Base-by-base conservation (phyloP, 2,329 filamentous ascomycete genomes). In the Diaporthe vaccinii region DNA sequence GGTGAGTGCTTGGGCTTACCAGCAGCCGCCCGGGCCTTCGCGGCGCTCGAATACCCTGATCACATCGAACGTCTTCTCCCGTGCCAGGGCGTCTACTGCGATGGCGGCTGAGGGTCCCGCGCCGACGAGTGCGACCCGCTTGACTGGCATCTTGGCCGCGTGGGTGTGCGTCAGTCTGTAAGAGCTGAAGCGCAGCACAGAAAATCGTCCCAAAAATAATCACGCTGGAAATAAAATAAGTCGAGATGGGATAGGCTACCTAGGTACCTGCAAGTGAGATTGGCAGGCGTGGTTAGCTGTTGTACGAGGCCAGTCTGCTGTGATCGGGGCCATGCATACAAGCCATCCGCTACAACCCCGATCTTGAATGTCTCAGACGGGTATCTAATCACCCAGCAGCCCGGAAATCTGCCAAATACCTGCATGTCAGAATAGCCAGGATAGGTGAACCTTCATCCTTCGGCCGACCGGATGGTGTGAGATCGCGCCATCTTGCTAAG, bases 31-130 rank as follows among this genome's bases (percentile, higher is more conserved):
- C 0, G 88, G 84, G 46, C 83, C 85, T 75, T 89, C 88, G 75
- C 89, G 85, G 62, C 90, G 84, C 79, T 92, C 90, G 79, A 92
- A 92, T 0, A 92, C 89, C 28, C 87, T 85, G 74, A 91, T 88
- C 1, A 83, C 82, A 67, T 91, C 87, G 77, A 92, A 92, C 3
- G 82, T 80, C 73, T 88, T 84, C 80, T 92, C 90, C 79, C 89
- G 86, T 25, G 85, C 86, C 57, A 92, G 80, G 4, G 90, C 89
- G 82, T 91, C 89, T 4, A 90, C 86, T 0, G 89, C 82, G 76
- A 91, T 91, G 25, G 88, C 88, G 2, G 90, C 90, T 0, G 88
- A 84, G 1, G 90, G 90, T 2, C 90, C 90, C 1, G 89, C 86
- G 15, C 90, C 90, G 76, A 92, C 89, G 4, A 91, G 85, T 46